Evolutionary conservation across 371 early-diverging fungal genomes (phyloP).

Genomic region (Sanchytrium tribonematis): DNA sequence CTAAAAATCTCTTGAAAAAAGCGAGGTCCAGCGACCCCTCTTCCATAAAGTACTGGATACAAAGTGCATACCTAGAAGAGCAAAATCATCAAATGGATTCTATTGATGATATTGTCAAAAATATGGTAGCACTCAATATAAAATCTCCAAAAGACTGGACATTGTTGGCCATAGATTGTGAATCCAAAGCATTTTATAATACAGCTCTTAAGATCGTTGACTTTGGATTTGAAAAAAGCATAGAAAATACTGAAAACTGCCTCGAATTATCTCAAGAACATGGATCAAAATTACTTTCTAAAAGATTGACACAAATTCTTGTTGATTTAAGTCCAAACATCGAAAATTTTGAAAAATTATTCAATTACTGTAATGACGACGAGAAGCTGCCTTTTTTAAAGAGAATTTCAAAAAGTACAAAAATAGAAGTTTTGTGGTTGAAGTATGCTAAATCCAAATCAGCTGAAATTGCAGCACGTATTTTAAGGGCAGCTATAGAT

Average conservation of each 20-base stretch:
- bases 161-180: constrained; percentile 54
- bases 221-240: background rate
- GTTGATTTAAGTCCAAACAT: too few relatives aligned
- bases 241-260: background rate
- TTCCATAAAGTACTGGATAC: constrained; percentile 76
- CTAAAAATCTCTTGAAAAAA: constrained; percentile 54
- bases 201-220: background rate
- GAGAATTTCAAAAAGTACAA: background rate
- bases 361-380: background rate
- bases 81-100: constrained; percentile 28
- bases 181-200: constrained; percentile 6
- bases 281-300: background rate
- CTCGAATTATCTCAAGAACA: background rate
- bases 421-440: background rate
- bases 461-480: background rate
- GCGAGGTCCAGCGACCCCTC: constrained; percentile 61
- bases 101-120: constrained; percentile 32
- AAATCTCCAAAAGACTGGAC: too few relatives aligned
- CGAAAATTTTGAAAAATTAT: background rate
- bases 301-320: background rate
- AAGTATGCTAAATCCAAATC: background rate
- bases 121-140: constrained; percentile 45
- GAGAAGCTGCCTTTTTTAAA: background rate
- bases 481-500: background rate
- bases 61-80: constrained; percentile 74